Base-by-base conservation (phyloP, 345 rosid genomes). In the Rhizophora mangle region DNA sequence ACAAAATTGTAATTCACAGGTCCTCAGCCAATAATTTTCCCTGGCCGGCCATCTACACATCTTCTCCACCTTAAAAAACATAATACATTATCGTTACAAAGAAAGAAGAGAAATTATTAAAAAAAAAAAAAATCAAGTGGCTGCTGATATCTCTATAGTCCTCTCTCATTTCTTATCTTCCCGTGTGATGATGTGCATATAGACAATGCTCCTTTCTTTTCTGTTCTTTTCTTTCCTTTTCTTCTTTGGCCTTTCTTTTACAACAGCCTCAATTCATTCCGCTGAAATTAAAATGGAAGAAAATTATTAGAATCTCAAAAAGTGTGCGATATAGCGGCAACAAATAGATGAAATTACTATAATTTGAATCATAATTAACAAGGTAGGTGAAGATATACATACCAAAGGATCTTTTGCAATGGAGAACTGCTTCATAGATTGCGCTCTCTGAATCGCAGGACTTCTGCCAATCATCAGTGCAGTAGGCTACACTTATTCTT, bases 331-430 rank as follows among this genome's bases (percentile, higher is more conserved):
- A 24, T 5, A 24, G 16, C 16, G 16, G 49, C 49, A 43, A 43
- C 49, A 3, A 13, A 11, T 43, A 3, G 49, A 3, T 11, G 18
- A 43, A 11, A 11, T 43, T 43, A 11, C 49, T 43, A 10, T 0
- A 56, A 56, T 56, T 34, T 34, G 37, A 34, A 34, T 9, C 37
- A 34, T 34, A 34, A 34, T 27, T 27, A 21, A 10, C 18, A 56
- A 27, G 13, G 19, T 16, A 13, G 24, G 21, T 26, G 61, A 66
- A 60, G 18, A 51, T 62, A 4, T 49, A 49, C 74, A 30, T 80
- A 83, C 96, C 97, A 18, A 85, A 81, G 30, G 98, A 94, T 87
- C 85, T 87, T 72, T 94, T 91, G 88, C 98, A 94, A 78, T 94
- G 98, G 55, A 91, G 93, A 70, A 94, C 98, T 5, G 97, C 98